A percentile compares a stretch with the other conserved stretches of the same genome.
Conservation (phyloP, 139 green algal species). For the Nannochloris sp. region DNA sequence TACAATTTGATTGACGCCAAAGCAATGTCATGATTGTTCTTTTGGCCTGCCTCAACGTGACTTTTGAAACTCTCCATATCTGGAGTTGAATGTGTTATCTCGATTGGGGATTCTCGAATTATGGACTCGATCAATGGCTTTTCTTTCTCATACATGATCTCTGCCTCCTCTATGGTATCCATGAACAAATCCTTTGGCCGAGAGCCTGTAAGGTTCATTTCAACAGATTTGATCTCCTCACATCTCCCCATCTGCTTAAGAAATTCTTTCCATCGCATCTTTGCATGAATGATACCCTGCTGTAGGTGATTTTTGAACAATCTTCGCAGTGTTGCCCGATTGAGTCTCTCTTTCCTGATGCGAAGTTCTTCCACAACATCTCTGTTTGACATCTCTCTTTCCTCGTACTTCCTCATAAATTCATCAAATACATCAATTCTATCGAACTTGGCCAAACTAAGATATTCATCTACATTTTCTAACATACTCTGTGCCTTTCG, state of each 20-base stretch:
- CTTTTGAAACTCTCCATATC: background rate
- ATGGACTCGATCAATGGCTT: background rate
- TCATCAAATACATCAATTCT: constrained; percentile 3
- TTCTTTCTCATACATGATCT: background rate
- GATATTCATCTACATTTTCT: background rate
- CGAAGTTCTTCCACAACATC: background rate
- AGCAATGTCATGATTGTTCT: too few relatives aligned
- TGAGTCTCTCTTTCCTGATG: background rate
- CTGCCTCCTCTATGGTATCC: constrained; percentile 1
- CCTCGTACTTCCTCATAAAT: background rate
- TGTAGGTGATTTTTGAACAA: background rate
- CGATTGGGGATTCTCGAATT: background rate
- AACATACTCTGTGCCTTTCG: background rate
- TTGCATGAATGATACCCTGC: background rate
- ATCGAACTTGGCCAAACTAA: background rate
- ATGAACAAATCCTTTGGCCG: constrained; percentile 3
- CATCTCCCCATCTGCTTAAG: background rate
- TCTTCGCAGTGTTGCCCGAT: background rate
- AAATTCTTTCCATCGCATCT: background rate
- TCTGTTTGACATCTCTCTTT: background rate
- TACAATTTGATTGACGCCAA: too few relatives aligned
- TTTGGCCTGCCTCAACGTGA: background rate
- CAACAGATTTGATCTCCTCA: background rate
- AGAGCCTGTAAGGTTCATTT: background rate
- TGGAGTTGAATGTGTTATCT: background rate